Base-by-base conservation (phyloP, 2,329 filamentous ascomycete genomes). In the Trichothecium roseum region DNA sequence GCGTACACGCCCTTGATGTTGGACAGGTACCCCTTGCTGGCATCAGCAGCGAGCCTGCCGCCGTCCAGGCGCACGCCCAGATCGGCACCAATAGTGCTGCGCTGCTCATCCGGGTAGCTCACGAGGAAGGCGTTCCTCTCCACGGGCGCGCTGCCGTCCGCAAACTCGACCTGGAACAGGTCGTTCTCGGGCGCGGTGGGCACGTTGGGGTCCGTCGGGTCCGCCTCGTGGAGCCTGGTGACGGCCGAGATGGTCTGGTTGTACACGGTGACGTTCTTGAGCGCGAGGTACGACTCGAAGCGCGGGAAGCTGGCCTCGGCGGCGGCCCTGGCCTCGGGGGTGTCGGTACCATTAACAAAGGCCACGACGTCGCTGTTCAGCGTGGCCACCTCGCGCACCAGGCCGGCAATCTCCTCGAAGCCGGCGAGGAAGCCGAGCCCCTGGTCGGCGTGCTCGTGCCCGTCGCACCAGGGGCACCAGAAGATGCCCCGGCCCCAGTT, bases 381-480 rank as follows among this genome's bases (percentile, higher is more conserved):
- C 1, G 69, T 74, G 13, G 63, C 48, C 8, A 76, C 60, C 47
- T 79, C 71, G 12, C 66, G 55, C 0, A 72, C 63, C 5, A 62
- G 50, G 3, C 54, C 53, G 0, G 69, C 53, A 0, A 69, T 54
- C 18, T 67, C 55, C 2, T 56, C 45, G 0, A 77, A 50, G 1
- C 56, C 42, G 2, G 60, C 65, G 0, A 80, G 49, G 24, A 79
- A 58, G 2, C 74, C 40, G 2, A 79, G 59, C 1, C 63, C 39
- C 41, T 78, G 72, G 46, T 77, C 71, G 0, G 66, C 68, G 48
- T 78, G 72, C 52, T 79, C 74, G 42, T 69, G 62, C 10, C 74
- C 74, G 46, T 79, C 74, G 42, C 74, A 79, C 74, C 74, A 79
- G 0, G 73, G 72, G 37, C 74, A 79, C 72, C 74, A 78, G 54